Evolutionary conservation across 768 basidiomycete species (phyloP), one percentile per base, ranked within the genome.

Genomic region (Psilocybe cyanescens): DNA sequence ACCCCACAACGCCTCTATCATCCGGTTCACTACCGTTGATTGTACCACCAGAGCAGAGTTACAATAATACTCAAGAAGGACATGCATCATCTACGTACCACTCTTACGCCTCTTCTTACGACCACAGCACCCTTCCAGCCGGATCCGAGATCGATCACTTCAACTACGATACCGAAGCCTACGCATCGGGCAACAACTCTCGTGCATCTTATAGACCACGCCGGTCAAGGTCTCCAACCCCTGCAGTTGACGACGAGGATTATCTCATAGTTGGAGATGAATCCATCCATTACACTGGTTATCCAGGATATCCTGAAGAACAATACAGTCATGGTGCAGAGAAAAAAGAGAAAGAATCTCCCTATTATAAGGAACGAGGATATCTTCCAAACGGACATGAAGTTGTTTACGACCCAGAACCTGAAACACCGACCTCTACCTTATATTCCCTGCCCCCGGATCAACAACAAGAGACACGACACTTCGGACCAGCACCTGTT

Each of bases 401-500:
- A 28, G 71, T 78, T 31, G 59, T 79, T 16, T 80, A 78, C 52
- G 79, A 81, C 55, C 78, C 78, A 24, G 74, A 78, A 61, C 79
- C 80, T 19, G 75, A 76, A 44, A 81, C 80, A 37, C 78, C 78
- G 4, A 75, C 75, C 47, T 80, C 81, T 2, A 74, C 77, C 0
- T 58, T 75, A 31, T 68, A 70, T 51, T 73, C 72, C 31, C 72
- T 79, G 24, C 78, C 82, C 14, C 77, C 81, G 17, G 86, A 87
- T 33, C 78, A 82, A 0, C 86, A 85, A 0, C 64, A 82, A 1
- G 86, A 86, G 65, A 92, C 90, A 9, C 85, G 84, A 48, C 94
- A 96, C 73, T 97, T 94, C 74, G 95, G 95, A 4, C 93, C 94
- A 14, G 91, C 92, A 1, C 95, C 95, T 6, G 75, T 83, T 29